Base-by-base conservation (phyloP, 163 green algal species). In the Scenedesmus sp. region DNA sequence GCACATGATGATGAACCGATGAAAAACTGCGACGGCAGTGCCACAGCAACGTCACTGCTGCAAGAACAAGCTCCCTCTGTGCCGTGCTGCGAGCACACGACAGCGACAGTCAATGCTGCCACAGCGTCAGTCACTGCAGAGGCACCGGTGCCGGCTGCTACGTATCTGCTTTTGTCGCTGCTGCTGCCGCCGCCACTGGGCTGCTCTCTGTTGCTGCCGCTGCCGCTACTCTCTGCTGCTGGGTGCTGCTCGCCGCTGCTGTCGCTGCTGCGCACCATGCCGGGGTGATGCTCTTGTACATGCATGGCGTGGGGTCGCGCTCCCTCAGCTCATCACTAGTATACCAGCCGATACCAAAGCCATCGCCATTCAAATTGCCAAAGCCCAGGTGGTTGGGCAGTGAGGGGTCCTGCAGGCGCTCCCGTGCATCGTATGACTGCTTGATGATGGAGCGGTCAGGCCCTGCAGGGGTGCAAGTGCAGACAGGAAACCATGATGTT, bases 291-390 rank as follows among this genome's bases (percentile, higher is more conserved):
- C 93, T 96, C 8, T 97, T 99, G 95, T 99, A 99, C 8, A 99
- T 96, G 94, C 98, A 99, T 1, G 97, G 98, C 1, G 95, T 96
- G 54, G 96, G 93, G 84, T 98, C 95, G 3, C 83, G 82, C 56
- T 91, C 91, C 1, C 94, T 87, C 55, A 88, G 91, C 56, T 96
- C 92, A 6, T 97, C 94, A 3, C 88, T 23, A 15, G 87, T 95
- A 92, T 96, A 99, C 97, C 97, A 99, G 20, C 97, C 97, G 82
- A 99, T 99, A 82, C 98, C 98, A 93, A 99, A 99, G 2, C 97
- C 97, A 90, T 97, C 96, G 12, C 96, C 96, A 87, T 98, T 98
- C 1, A 98, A 90, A 91, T 98, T 97, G 55, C 94, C 93, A 85
- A 93, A 93, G 62, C 94, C 95, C 46, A 99, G 92, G 91, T 99